Percentiles rank a stretch among this genome's conserved stretches.
These are phyloP conservation scores for Umbelopsis ramanniana DNA, from an alignment of 192 early-diverging fungal genomes.

Conservation along the genomic window DNA sequence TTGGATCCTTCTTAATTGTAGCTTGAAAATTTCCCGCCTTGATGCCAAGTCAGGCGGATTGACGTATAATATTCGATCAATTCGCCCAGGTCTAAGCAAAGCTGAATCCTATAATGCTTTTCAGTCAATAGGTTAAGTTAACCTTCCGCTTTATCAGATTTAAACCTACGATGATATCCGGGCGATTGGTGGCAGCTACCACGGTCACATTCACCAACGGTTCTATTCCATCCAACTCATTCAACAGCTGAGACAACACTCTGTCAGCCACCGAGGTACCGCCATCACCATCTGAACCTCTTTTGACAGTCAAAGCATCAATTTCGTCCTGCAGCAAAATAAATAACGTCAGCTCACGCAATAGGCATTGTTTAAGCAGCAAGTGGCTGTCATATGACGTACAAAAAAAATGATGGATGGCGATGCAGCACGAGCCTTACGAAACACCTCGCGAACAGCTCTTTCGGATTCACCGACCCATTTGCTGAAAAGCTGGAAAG, in stretches of 20 bases:
- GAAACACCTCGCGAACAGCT: conserved; percentile 92
- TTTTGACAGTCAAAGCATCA: conserved; percentile 90
- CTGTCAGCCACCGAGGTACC: conserved; percentile 89
- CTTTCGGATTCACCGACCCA: conserved; percentile 99
- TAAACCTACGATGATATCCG: conserved; percentile 82
- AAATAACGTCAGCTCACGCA: neutral
- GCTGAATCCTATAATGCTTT: conserved; percentile 72
- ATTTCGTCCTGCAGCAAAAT: conserved; percentile 86
- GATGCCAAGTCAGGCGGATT: conserved; percentile 83
- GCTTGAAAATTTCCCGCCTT: conserved; percentile 78
- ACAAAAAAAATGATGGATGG: conserved; percentile 99
- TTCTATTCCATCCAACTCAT: conserved; percentile 96
- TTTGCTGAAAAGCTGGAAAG: conserved; percentile 87
- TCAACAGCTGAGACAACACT: conserved; percentile 92
- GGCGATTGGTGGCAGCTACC: conserved; percentile 97
- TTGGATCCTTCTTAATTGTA: conserved; percentile 77
- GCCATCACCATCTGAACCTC: conserved; percentile 63
- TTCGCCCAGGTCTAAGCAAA: conserved; percentile 90
- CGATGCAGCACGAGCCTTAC: conserved; percentile 90
- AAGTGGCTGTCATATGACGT: conserved; percentile 32
- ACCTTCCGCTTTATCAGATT: neutral
- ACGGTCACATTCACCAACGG: conserved; percentile 95
- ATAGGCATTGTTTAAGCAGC: neutral
- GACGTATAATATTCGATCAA: conserved; percentile 95
- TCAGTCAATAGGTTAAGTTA: neutral